Evolutionary conservation across 345 rosid species (phyloP), one percentile per base, ranked within the genome.

Genomic region (Lepidium didymum): DNA sequence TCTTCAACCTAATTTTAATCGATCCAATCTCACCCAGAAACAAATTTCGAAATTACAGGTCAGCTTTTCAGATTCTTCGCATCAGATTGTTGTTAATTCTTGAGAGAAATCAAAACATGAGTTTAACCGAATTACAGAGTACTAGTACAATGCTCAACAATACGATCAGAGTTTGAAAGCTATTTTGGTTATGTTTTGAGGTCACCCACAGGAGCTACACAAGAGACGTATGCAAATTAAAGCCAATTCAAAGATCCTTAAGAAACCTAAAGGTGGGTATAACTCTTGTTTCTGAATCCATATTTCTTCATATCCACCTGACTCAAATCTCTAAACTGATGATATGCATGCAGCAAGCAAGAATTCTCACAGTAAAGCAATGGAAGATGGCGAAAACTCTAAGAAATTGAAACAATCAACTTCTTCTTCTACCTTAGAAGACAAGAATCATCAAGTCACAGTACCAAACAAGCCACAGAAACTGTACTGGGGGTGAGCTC

Each of bases 31-130:
- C 55, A 60, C 83, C 15, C 61, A 65, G 41, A 74, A 78, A 16
- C 90, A 85, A 75, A 69, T 85, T 35, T 77, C 86, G 33, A 86
- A 86, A 77, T 75, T 89, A 40, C 88, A 77, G 64, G 96, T 84
- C 62, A 0, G 54, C 21, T 57, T 14, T 38, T 44, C 56, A 35
- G 42, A 61, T 43, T 63, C 12, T 67, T 56, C 27, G 23, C 10
- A 7, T 33, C 54, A 3, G 21, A 6, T 58, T 40, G 0, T 0
- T 29, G 33, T 29, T 5, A 29, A 5, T 29, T 29, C 7, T 29
- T 29, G 7, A 1, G 7, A 29, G 7, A 29, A 27, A 0, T 29
- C 33, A 29, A 29, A 5, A 29, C 7, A 29, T 6, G 33, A 29
- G 33, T 42, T n/a, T 16, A 42, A 41, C 8, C 18, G 45, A 41